Conservation (phyloP, 2,329 filamentous ascomycete species). For the Proliferodiscus dingleyae region DNA sequence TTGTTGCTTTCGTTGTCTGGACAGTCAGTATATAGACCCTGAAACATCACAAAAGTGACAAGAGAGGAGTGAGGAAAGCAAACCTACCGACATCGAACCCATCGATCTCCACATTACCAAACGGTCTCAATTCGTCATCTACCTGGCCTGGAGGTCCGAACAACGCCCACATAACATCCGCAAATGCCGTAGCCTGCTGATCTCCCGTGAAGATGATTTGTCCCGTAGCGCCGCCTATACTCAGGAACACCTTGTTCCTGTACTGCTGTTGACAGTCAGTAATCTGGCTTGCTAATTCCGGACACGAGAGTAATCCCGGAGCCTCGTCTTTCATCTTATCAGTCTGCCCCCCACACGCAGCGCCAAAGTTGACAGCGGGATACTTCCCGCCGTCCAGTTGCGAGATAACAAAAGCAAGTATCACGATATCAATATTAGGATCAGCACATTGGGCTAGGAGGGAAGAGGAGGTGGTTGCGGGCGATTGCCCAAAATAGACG, state of each 20-base stretch:
- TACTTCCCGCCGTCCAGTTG: slow-evolving; percentile 12
- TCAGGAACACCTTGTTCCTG: slow-evolving; percentile 38
- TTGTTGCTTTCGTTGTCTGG: slow-evolving; percentile 33
- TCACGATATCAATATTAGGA: slow-evolving; percentile 34
- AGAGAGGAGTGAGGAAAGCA: background rate
- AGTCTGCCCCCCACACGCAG: slow-evolving; percentile 32
- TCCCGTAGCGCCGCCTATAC: slow-evolving; percentile 31
- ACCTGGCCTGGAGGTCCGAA: slow-evolving; percentile 30
- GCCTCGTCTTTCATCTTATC: slow-evolving; percentile 30
- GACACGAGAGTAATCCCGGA: slow-evolving; percentile 36
- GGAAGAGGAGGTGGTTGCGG: slow-evolving; percentile 23
- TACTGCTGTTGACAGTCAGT: slow-evolving; percentile 32
- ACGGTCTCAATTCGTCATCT: slow-evolving; percentile 28
- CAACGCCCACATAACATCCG: slow-evolving; percentile 32
- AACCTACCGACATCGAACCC: slow-evolving; percentile 34
- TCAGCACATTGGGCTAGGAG: slow-evolving; percentile 31
- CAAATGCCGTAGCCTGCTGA: slow-evolving; percentile 30
- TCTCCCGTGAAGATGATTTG: slow-evolving; percentile 28
- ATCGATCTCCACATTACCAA: slow-evolving; percentile 31
- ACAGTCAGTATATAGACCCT: background rate
- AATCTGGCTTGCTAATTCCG: slow-evolving; percentile 29
- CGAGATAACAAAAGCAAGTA: slow-evolving; percentile 25
- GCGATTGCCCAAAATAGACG: slow-evolving; percentile 32
- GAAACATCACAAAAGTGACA: background rate
- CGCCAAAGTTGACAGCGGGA: slow-evolving; percentile 28